Evolutionary conservation across 2,329 filamentous ascomycete genomes (phyloP).

Genomic region (Botryotinia convoluta): DNA sequence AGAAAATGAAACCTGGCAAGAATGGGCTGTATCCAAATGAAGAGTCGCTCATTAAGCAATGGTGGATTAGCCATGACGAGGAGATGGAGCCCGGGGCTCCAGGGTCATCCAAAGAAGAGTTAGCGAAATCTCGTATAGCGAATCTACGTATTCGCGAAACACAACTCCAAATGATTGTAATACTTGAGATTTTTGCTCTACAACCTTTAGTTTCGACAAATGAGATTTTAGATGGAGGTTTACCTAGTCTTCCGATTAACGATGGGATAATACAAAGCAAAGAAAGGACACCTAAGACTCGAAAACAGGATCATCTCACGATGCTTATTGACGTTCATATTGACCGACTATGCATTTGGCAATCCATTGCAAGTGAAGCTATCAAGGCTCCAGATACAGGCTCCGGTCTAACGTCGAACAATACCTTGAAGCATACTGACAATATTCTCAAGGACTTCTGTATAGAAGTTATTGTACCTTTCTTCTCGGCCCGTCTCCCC

Average conservation of each 20-base stretch:
- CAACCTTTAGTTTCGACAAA: constrained; percentile 51
- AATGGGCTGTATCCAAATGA: constrained; percentile 68
- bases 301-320: constrained; percentile 55
- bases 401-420: constrained; percentile 31
- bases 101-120: constrained; percentile 49
- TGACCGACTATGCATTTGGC: constrained; percentile 80
- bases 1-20: constrained; percentile 65
- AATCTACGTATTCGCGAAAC: constrained; percentile 72
- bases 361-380: constrained; percentile 67
- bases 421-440: constrained; percentile 30
- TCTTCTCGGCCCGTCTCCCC: constrained; percentile 75
- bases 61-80: constrained; percentile 65
- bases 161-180: constrained; percentile 75
- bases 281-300: constrained; percentile 34
- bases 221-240: constrained; percentile 32
- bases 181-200: constrained; percentile 72
- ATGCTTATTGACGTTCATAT: constrained; percentile 69
- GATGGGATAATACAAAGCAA: constrained; percentile 26
- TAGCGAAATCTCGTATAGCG: constrained; percentile 58
- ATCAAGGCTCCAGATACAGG: constrained; percentile 40
- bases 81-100: constrained; percentile 47
- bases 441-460: constrained; percentile 76
- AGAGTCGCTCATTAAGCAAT: constrained; percentile 60
- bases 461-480: constrained; percentile 75
- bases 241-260: constrained; percentile 35